A percentile compares a stretch with the other conserved stretches of the same genome.
phyloP scores from a whole-genome alignment of 192 early-diverging fungal genomes.

The Coemansia erecta region DNA sequence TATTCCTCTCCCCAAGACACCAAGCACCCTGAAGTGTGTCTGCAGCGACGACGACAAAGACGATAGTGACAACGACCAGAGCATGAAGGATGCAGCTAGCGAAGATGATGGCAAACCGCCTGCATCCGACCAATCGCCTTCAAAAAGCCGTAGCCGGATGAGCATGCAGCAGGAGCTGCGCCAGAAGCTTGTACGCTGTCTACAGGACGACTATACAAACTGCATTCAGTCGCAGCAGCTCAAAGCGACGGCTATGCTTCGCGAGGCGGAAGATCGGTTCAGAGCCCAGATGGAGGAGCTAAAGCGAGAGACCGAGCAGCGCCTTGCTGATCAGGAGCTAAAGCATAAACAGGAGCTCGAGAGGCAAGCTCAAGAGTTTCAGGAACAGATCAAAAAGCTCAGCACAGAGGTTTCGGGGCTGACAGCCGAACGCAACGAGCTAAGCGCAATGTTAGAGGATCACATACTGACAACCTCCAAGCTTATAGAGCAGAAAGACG shows the following conservation, averaged over 20 bases:
- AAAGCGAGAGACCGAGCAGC: conserved; percentile 12
- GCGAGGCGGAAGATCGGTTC: conserved; percentile 11
- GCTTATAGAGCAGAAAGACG: conserved; percentile 29
- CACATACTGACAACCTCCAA: conserved; percentile 24
- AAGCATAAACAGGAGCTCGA: conserved; percentile 12
- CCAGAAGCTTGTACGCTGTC: conserved; percentile 14
- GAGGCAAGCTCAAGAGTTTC: not conserved
- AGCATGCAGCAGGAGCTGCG: conserved; percentile 18
- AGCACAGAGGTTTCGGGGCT: conserved; percentile 1
- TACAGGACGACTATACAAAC: conserved; percentile 20
- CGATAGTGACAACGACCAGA: not conserved
- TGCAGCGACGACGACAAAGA: not conserved
- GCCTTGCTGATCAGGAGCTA: conserved; percentile 11
- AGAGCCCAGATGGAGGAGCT: conserved; percentile 7
- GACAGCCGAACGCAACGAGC: conserved; percentile 25
- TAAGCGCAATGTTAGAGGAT: conserved; percentile 33
- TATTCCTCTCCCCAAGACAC: conserved; percentile 30
- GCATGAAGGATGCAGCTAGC: not conserved
- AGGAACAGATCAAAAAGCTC: conserved; percentile 1
- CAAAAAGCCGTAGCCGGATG: conserved; percentile 5
- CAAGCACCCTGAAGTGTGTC: conserved; percentile 2
- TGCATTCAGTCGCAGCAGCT: conserved; percentile 15
- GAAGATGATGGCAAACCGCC: too few species aligned
- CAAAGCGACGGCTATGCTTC: conserved; percentile 3
- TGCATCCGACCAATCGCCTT: not conserved